A percentile compares a stretch with the other conserved stretches of the same genome.
Conservation (phyloP, 177 flowering plant genomes). For the Vitis hybrid region DNA sequence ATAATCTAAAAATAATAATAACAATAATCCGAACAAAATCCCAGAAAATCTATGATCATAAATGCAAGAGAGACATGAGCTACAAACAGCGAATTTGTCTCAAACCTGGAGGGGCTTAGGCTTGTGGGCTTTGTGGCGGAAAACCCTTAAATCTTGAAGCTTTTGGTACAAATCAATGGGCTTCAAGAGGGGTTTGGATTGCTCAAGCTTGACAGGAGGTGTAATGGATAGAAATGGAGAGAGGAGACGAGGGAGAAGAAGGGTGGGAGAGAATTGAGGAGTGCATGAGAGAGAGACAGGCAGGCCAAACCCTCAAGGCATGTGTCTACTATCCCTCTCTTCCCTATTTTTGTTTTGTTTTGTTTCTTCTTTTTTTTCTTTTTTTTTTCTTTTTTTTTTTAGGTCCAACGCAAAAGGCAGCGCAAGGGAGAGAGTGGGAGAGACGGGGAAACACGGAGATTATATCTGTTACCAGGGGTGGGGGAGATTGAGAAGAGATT, state of each 20-base stretch:
- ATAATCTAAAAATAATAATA: slow-evolving; percentile 7
- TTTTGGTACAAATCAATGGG: slow-evolving; percentile 7
- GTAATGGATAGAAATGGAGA: neutral
- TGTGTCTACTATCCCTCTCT: slow-evolving; percentile 16
- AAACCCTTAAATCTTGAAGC: slow-evolving; percentile 20
- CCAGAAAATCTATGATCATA: slow-evolving; percentile 8
- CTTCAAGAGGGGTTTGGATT: slow-evolving; percentile 5
- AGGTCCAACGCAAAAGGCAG: no score
- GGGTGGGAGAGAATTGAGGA: slow-evolving; percentile 42
- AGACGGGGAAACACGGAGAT: neutral
- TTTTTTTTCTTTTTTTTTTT: neutral
- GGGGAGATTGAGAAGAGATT: neutral
- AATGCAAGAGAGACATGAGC: slow-evolving; percentile 6
- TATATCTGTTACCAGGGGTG: neutral
- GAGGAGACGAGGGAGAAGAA: slow-evolving; percentile 18
- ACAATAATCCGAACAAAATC: slow-evolving; percentile 7
- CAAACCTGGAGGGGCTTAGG: slow-evolving; percentile 15
- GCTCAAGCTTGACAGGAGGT: slow-evolving; percentile 3
- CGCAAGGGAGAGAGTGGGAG: slow-evolving; percentile 6
- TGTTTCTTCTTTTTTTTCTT: neutral
- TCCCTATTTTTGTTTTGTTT: neutral
- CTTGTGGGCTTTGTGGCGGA: slow-evolving; percentile 3
- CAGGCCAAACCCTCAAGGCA: slow-evolving; percentile 38
- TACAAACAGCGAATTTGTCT: slow-evolving; percentile 4
- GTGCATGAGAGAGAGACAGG: slow-evolving; percentile 7